Percentiles rank a stretch among this genome's conserved stretches.
Evolutionary conservation across 305 asterid genomes (phyloP).

Genomic region (Striga hermonthica): DNA sequence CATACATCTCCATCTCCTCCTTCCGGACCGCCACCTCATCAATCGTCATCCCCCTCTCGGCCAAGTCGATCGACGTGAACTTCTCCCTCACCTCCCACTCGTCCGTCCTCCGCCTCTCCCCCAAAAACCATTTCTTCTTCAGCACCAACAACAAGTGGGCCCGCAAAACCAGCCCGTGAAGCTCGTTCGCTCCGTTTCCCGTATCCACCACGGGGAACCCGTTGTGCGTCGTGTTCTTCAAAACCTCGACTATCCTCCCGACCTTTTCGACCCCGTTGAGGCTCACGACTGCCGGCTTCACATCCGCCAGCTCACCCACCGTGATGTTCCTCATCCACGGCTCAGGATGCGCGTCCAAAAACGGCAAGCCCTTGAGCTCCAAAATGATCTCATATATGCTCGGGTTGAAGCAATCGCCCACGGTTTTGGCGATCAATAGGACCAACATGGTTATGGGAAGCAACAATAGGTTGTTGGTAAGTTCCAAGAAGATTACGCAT

Average conservation of each 20-base stretch:
- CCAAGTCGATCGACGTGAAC: constrained; percentile 72
- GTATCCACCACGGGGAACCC: constrained; percentile 79
- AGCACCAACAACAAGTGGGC: constrained; percentile 70
- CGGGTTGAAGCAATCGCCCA: constrained; percentile 89
- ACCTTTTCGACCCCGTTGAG: constrained; percentile 80
- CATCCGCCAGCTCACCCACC: constrained; percentile 83
- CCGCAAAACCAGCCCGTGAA: constrained; percentile 78
- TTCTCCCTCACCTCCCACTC: constrained; percentile 84
- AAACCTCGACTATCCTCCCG: constrained; percentile 65
- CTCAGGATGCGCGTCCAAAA: constrained; percentile 84
- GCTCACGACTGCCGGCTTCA: constrained; percentile 62
- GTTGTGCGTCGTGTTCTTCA: constrained; percentile 75
- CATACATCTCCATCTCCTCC: constrained; percentile 79
- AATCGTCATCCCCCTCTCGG: constrained; percentile 65
- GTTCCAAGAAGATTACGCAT: constrained; percentile 88
- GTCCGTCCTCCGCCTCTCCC: constrained; percentile 61
- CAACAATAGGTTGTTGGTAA: constrained; percentile 83
- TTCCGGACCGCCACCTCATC: constrained; percentile 63
- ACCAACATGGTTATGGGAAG: constrained; percentile 93
- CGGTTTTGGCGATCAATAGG: constrained; percentile 79
- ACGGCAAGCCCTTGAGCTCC: constrained; percentile 84
- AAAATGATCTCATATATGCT: constrained; percentile 88
- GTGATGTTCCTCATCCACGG: constrained; percentile 96
- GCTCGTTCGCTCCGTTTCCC: constrained; percentile 52
- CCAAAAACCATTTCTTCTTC: constrained; percentile 79